A percentile compares a stretch with the other conserved stretches of the same genome.
These are phyloP conservation scores for Epichloe uncinata DNA, from an alignment of 2,329 filamentous ascomycete genomes.

Conservation along the genomic window DNA sequence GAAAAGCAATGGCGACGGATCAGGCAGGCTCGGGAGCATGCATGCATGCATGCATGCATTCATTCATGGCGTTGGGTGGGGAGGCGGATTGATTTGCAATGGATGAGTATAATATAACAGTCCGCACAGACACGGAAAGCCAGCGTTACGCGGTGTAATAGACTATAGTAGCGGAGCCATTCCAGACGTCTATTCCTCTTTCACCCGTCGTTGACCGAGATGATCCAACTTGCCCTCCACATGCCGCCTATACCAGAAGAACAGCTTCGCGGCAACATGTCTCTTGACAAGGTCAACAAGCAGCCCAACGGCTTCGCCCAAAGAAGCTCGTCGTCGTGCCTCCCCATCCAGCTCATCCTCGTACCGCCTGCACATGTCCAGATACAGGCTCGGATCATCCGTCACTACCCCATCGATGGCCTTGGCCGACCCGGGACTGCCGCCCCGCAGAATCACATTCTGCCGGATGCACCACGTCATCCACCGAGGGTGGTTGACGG, in stretches of 20 bases:
- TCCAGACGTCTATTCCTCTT: background rate
- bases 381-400: conserved; percentile 60
- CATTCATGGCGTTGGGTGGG: too few relatives aligned
- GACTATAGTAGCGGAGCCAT: too few relatives aligned
- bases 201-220: conserved; percentile 11
- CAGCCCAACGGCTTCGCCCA: conserved; percentile 7
- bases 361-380: conserved; percentile 40
- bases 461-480: conserved; percentile 67
- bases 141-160: too few relatives aligned
- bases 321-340: conserved; percentile 1
- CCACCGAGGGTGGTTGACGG: conserved; percentile 62
- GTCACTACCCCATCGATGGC: conserved; percentile 71
- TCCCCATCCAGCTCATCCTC: conserved; percentile 14
- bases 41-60: too few relatives aligned
- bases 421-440: background rate
- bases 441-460: conserved; percentile 7
- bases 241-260: conserved; percentile 13
- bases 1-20: background rate
- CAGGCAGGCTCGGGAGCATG: too few relatives aligned
- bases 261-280: conserved; percentile 12
- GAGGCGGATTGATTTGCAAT: too few relatives aligned
- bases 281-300: conserved; percentile 9
- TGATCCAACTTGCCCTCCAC: conserved; percentile 17
- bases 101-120: too few relatives aligned
- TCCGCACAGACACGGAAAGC: too few relatives aligned